Evolutionary conservation across 2,329 filamentous ascomycete genomes (phyloP), one percentile per base, ranked within the genome.

Genomic region (Talaromyces sp.): DNA sequence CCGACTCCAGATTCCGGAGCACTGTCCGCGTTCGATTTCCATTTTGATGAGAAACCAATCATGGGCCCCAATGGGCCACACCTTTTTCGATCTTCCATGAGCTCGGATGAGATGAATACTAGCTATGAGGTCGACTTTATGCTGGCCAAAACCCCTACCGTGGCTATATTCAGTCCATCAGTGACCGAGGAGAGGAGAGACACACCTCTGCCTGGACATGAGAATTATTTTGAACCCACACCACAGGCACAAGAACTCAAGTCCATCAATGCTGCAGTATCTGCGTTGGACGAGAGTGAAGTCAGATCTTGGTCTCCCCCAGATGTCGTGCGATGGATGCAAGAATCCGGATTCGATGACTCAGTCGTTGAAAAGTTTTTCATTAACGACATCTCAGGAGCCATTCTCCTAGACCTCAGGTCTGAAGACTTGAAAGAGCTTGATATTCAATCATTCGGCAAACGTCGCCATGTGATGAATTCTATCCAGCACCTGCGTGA

Each of bases 341-440:
- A 89, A 73, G 87, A 92, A 75, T 87, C 89, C 52, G 92, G 91
- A 70, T 88, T 96, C 74, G 93, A 97, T 75, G 81, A 87, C 60
- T 81, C 84, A 7, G 84, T 94, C 60, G 89, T 95, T 11, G 89
- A 96, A 72, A 91, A 90, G 70, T 97, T 99, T 73, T 85, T 93
- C 67, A 86, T 90, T 72, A 96, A 99, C 76, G 94, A 99, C 74
- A 97, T 99, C 76, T 92, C 90, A 31, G 94, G 94, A 14, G 85
- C 88, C 4, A 91, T 98, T 64, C 82, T 98, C 22, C 88, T 96
- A 61, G 93, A 94, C n/a, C 82, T 99, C 50, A 93, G 96, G 74
- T 93, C 94, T 70, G 92, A 96, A 68, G 93, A 89, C 66, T 77
- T 89, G 39, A 88, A 87, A 70, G 87, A 89, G 71, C 79, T 89